These are phyloP conservation scores for Monosporascus sp. DNA, from an alignment of 2,329 filamentous ascomycete species.

Conservation along the genomic window DNA sequence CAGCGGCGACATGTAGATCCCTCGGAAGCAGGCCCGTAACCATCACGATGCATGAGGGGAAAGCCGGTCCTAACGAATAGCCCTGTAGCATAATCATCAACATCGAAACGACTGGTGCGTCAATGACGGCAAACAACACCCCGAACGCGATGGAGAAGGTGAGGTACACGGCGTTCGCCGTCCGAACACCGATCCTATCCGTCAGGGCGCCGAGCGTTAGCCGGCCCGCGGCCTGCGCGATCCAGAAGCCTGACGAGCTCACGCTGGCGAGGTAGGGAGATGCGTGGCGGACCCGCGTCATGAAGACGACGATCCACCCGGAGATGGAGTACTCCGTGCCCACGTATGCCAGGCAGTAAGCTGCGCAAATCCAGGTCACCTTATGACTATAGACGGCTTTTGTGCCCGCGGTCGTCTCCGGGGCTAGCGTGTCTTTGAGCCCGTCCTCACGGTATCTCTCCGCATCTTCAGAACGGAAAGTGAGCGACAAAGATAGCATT, in stretches of 20 bases:
- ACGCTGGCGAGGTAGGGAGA: conserved; percentile 32
- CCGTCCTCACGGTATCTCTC: conserved; percentile 23
- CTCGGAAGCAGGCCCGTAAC: conserved; percentile 30
- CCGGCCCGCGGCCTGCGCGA: conserved; percentile 37
- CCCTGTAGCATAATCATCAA: conserved; percentile 28
- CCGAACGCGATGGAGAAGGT: conserved; percentile 13
- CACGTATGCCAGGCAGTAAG: conserved; percentile 38
- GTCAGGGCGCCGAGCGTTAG: conserved; percentile 27
- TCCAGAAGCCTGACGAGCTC: conserved; percentile 38
- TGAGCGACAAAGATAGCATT: conserved; percentile 23
- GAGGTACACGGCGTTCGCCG: conserved; percentile 22
- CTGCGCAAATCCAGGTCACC: conserved; percentile 35
- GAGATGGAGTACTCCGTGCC: conserved; percentile 39
- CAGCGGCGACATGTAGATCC: conserved; percentile 35
- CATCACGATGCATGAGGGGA: conserved; percentile 35
- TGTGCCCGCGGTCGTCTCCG: not conserved
- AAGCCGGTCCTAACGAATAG: conserved; percentile 36
- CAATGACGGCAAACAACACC: conserved; percentile 12
- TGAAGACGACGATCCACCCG: conserved; percentile 42
- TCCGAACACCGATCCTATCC: conserved; percentile 23
- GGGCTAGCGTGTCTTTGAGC: not conserved
- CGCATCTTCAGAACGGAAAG: conserved; percentile 32
- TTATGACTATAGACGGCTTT: conserved; percentile 23
- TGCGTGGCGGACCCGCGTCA: conserved; percentile 33
- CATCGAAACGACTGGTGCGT: conserved; percentile 19